These are phyloP conservation scores for Mucor mucedo DNA, from an alignment of 371 early-diverging fungal species.

Conservation along the genomic window DNA sequence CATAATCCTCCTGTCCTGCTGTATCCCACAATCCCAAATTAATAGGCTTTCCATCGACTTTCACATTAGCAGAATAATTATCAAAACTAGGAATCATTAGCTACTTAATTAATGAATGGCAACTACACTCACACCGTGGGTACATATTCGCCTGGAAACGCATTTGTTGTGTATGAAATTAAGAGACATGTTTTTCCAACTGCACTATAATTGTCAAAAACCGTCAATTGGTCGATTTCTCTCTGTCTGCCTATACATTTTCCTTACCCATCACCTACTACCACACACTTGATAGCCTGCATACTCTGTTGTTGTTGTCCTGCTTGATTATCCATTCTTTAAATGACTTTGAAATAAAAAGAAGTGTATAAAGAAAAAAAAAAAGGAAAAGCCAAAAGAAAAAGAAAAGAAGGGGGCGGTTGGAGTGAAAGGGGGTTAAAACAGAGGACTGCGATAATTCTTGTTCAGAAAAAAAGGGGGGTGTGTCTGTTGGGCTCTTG, in stretches of 20 bases:
- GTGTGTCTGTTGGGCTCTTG: no score
- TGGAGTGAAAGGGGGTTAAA: constrained; percentile 3
- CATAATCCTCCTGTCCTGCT: constrained; percentile 90
- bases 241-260: neutral
- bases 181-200: constrained; percentile 87
- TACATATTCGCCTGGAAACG: constrained; percentile 84
- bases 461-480: no score
- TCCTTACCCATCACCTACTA: constrained; percentile 96
- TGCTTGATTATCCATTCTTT: constrained; percentile 16
- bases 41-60: constrained; percentile 85
- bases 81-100: constrained; percentile 61
- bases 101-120: neutral
- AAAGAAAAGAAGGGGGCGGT: constrained; percentile 3
- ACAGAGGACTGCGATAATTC: neutral
- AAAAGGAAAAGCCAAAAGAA: neutral
- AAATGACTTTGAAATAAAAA: neutral
- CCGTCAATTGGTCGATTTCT: neutral
- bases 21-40: constrained; percentile 93
- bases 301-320: constrained; percentile 49
- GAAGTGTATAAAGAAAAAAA: neutral
- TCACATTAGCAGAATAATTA: constrained; percentile 85
- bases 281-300: constrained; percentile 99
- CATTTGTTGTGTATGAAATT: constrained; percentile 83
- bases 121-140: constrained; percentile 68
- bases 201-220: constrained; percentile 54